phyloP scores from a whole-genome alignment of 495 filamentous ascomycete genomes.

The Letharia columbiana region DNA sequence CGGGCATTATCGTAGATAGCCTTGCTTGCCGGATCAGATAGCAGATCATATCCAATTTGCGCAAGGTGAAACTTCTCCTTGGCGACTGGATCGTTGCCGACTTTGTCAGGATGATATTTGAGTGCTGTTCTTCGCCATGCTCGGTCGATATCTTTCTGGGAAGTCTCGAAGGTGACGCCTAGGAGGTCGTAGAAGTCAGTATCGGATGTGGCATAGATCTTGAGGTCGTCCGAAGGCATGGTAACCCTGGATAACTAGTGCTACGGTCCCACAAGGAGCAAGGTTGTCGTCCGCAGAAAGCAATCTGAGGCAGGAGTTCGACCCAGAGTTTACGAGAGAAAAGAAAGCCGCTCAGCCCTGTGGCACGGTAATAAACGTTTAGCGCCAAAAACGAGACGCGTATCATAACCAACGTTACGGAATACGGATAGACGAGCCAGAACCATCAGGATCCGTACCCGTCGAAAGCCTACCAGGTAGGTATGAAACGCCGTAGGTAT shows the following conservation, averaged over 20 bases:
- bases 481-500: too few species aligned
- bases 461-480: too few species aligned
- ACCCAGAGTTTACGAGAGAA: not conserved
- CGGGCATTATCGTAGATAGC: conserved; percentile 63
- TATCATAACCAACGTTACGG: too few species aligned
- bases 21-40: conserved; percentile 52
- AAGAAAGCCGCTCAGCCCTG: not conserved
- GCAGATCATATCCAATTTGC: conserved; percentile 62
- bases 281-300: not conserved
- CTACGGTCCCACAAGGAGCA: not conserved
- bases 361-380: not conserved
- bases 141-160: conserved; percentile 65
- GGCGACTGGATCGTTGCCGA: conserved; percentile 45
- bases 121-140: conserved; percentile 85
- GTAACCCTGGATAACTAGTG: not conserved
- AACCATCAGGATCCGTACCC: too few species aligned
- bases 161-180: conserved; percentile 52
- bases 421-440: too few species aligned
- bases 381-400: not conserved
- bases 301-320: not conserved
- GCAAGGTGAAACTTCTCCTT: conserved; percentile 68
- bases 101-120: conserved; percentile 86
- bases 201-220: conserved; percentile 46
- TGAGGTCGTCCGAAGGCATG: conserved; percentile 46
- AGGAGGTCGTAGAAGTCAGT: conserved; percentile 85